These are phyloP conservation scores for Cornus controversa DNA, from an alignment of 148 eudicot genomes.

Conservation along the genomic window DNA sequence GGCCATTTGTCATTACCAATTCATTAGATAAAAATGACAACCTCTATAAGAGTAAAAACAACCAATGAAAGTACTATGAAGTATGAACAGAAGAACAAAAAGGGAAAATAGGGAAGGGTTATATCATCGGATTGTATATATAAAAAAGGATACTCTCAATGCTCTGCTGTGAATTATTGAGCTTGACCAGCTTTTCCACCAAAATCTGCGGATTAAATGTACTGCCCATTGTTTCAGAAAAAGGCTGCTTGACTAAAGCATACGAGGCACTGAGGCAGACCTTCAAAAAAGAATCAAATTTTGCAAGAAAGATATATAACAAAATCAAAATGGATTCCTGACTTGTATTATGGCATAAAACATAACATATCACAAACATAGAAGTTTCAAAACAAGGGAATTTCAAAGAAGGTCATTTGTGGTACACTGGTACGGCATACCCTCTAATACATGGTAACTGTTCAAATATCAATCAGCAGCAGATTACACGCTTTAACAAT, in stretches of 20 bases:
- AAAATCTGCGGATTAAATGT: constrained; percentile 85
- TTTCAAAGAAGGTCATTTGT: background rate
- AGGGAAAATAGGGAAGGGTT: background rate
- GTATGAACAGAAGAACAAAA: background rate
- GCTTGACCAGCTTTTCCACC: constrained; percentile 74
- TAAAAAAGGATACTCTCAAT: constrained; percentile 84
- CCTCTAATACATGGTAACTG: too few relatives aligned
- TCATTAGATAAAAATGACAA: background rate
- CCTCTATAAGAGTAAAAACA: background rate
- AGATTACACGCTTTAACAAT: background rate
- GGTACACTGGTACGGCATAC: too few relatives aligned
- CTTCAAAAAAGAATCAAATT: constrained; percentile 18
- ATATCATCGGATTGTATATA: background rate
- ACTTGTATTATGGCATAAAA: background rate
- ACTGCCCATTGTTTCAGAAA: constrained; percentile 59
- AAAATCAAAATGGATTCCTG: background rate
- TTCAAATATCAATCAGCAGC: background rate
- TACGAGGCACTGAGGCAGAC: constrained; percentile 28
- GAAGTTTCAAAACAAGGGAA: background rate
- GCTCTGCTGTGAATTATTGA: constrained; percentile 87
- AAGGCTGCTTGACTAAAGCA: constrained; percentile 28
- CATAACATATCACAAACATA: background rate
- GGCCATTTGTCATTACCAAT: background rate
- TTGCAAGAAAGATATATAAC: constrained; percentile 3
- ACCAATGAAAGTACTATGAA: background rate